These are phyloP conservation scores for Fusarium pseudocircinatum DNA, from an alignment of 2,329 filamentous ascomycete genomes.

Conservation along the genomic window DNA sequence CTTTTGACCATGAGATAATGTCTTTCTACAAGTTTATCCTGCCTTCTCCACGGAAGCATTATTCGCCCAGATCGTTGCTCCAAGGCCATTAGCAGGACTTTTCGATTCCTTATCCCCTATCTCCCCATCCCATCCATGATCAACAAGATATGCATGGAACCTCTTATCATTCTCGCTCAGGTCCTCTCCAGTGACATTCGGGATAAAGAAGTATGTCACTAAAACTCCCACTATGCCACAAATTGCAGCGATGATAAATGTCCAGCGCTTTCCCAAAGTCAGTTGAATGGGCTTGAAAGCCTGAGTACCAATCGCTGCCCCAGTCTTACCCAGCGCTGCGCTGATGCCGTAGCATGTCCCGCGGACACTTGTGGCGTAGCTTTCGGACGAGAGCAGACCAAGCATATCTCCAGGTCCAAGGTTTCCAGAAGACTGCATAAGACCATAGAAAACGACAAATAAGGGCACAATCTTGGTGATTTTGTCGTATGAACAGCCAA, in stretches of 20 bases:
- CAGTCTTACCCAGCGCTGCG: not conserved
- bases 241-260: not conserved
- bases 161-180: not conserved
- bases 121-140: not conserved
- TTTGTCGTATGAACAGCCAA: not conserved
- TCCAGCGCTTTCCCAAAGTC: not conserved
- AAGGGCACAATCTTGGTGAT: not conserved
- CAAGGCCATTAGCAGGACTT: too few relatives aligned
- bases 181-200: not conserved
- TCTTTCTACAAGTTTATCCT: too few relatives aligned
- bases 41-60: too few relatives aligned
- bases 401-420: not conserved
- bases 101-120: too few relatives aligned
- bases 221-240: not conserved
- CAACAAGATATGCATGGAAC: not conserved
- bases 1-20: too few relatives aligned
- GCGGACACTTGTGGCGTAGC: not conserved
- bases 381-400: not conserved
- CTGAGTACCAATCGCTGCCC: not conserved
- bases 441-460: not conserved
- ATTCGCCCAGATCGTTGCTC: too few relatives aligned
- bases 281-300: not conserved
- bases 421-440: not conserved
- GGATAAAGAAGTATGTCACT: not conserved
- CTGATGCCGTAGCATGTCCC: not conserved